Conservation (phyloP, 805 yeast genomes). For the Wickerhamiella occidentalis region DNA sequence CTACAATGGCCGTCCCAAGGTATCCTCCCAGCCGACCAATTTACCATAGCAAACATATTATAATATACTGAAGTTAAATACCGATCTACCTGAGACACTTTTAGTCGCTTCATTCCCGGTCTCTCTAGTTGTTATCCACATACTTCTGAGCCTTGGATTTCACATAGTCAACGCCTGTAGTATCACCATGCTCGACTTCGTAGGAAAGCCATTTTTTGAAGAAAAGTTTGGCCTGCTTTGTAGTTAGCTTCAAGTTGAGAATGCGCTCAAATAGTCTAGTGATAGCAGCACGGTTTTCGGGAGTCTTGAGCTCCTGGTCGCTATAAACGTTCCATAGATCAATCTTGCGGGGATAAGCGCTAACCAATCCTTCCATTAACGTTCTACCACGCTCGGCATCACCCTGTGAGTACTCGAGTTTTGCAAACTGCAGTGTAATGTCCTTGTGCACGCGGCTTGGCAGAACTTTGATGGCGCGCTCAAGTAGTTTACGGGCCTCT, state of each 20-base stretch:
- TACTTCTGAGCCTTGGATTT: constrained; percentile 83
- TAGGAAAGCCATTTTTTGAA: constrained; percentile 81
- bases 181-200: constrained; percentile 60
- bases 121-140: constrained; percentile 32
- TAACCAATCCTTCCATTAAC: constrained; percentile 78
- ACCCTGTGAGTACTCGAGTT: constrained; percentile 66
- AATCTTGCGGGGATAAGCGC: constrained; percentile 82
- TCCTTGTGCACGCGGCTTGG: constrained; percentile 31
- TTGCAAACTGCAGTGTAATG: constrained; percentile 77
- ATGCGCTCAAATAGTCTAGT: constrained; percentile 79
- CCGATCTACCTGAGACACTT: not conserved
- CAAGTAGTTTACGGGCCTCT: constrained; percentile 50
- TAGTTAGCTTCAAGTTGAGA: constrained; percentile 47
- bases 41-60: not conserved
- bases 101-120: no score
- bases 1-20: no score
- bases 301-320: constrained; percentile 74
- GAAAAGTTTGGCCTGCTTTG: constrained; percentile 89
- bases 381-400: constrained; percentile 93
- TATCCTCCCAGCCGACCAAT: not conserved
- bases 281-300: constrained; percentile 47
- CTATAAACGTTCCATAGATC: constrained; percentile 93
- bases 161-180: constrained; percentile 64
- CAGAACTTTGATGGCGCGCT: constrained; percentile 54
- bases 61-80: not conserved